phyloP scores from a whole-genome alignment of 495 filamentous ascomycete genomes.

The Viridothelium virens region DNA sequence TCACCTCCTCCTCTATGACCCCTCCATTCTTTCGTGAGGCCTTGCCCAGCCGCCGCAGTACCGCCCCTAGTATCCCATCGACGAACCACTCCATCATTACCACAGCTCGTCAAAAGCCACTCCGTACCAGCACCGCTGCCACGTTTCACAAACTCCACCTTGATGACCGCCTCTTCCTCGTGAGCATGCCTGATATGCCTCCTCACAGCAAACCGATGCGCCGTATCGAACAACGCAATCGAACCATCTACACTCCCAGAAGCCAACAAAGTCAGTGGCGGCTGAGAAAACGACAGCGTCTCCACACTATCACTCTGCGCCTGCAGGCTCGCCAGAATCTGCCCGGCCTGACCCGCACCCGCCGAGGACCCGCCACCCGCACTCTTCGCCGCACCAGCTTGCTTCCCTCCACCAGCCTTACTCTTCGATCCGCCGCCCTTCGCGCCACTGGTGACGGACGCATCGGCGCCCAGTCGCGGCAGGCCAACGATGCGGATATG shows the following conservation, averaged over 20 bases:
- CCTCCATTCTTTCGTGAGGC: conserved; percentile 27
- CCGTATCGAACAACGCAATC: conserved; percentile 79
- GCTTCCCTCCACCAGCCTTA: conserved; percentile 38
- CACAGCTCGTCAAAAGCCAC: conserved; percentile 71
- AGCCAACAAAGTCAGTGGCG: conserved; percentile 69
- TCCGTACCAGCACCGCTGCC: conserved; percentile 31
- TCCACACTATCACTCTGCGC: conserved; percentile 75
- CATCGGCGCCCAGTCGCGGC: conserved; percentile 51
- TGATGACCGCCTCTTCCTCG: conserved; percentile 75
- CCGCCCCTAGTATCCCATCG: conserved; percentile 82
- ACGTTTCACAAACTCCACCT: conserved; percentile 73
- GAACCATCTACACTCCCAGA: conserved; percentile 84
- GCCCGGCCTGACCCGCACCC: conserved; percentile 59
- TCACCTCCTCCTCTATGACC: conserved; percentile 31
- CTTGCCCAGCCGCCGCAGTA: conserved; percentile 47
- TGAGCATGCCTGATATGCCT: conserved; percentile 73
- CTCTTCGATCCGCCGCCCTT: conserved; percentile 40
- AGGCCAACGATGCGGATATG: conserved; percentile 75
- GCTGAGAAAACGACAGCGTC: conserved; percentile 72
- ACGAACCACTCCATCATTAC: conserved; percentile 79
- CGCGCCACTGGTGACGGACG: conserved; percentile 32
- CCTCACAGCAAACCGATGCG: conserved; percentile 73
- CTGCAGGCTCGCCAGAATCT: conserved; percentile 65
- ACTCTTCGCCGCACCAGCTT: conserved; percentile 24
- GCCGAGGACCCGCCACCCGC: conserved; percentile 28